Evolutionary conservation across 73 alveolate species (phyloP).

Genomic region (Symbiodinium natans): DNA sequence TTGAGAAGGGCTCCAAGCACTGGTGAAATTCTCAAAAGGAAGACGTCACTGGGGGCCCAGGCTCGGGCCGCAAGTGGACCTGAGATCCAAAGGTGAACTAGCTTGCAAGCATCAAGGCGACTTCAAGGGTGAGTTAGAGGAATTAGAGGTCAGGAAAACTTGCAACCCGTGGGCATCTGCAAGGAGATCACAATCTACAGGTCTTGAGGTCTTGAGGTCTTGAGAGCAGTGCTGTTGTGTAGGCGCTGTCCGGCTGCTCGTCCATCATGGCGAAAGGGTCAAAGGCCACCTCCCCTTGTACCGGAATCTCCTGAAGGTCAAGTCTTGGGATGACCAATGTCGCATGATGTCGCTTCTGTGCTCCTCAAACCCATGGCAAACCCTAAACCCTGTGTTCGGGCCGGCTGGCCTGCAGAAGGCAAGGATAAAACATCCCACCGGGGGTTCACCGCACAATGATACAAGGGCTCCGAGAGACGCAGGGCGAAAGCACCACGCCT

Average conservation of each 20-base stretch:
- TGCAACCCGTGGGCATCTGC: neutral
- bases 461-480: too few relatives aligned
- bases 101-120: neutral
- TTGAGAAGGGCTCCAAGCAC: too few relatives aligned
- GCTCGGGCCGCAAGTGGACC: conserved; percentile 81
- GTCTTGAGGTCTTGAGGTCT: too few relatives aligned
- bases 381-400: too few relatives aligned
- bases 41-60: neutral
- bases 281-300: conserved; percentile 90
- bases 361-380: too few relatives aligned
- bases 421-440: too few relatives aligned
- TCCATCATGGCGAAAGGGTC: conserved; percentile 94
- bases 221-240: conserved; percentile 28
- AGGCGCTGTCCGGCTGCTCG: conserved; percentile 84
- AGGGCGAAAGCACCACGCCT: too few relatives aligned
- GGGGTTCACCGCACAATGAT: too few relatives aligned
- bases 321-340: neutral
- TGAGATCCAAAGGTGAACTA: neutral
- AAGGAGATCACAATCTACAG: too few relatives aligned
- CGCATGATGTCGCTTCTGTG: too few relatives aligned
- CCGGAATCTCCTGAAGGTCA: conserved; percentile 40
- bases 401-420: too few relatives aligned
- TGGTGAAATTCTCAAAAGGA: too few relatives aligned
- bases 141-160: neutral
- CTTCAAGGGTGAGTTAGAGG: neutral